Evolutionary conservation across 139 green algal species (phyloP).

Genomic region (Pleodorina starrii): DNA sequence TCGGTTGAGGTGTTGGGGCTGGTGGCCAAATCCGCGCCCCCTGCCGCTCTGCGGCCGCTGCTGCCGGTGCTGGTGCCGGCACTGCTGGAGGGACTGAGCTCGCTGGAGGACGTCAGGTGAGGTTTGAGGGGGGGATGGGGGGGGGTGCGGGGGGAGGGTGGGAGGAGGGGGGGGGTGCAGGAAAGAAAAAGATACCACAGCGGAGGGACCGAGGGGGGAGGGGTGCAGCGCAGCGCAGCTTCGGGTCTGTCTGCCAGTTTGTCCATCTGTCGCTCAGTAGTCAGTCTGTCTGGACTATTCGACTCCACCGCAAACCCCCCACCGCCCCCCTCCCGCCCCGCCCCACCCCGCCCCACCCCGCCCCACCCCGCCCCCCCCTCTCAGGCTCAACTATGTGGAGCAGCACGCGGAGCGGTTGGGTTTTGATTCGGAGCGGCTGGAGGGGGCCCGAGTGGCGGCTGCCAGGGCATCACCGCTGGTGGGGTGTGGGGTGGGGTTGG

Average conservation of each 20-base stretch:
- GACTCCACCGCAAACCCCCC: not conserved
- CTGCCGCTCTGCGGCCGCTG: constrained; percentile 67
- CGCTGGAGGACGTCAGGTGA: constrained; percentile 80
- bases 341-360: not conserved
- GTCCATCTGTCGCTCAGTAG: too few relatives aligned
- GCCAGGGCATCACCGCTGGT: constrained; percentile 35
- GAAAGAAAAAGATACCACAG: too few relatives aligned
- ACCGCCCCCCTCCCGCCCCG: too few relatives aligned
- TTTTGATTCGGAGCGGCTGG: constrained; percentile 74
- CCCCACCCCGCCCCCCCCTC: not conserved
- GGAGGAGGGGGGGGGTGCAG: too few relatives aligned
- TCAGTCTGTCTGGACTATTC: too few relatives aligned
- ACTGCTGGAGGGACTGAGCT: constrained; percentile 91
- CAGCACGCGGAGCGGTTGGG: constrained; percentile 77
- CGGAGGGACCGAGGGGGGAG: too few relatives aligned
- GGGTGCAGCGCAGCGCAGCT: too few relatives aligned
- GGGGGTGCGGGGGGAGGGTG: too few relatives aligned
- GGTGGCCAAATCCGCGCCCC: constrained; percentile 62
- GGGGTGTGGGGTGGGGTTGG: too few relatives aligned
- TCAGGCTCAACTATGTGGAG: constrained; percentile 86
- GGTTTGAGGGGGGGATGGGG: too few relatives aligned
- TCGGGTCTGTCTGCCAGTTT: too few relatives aligned
- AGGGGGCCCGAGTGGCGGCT: constrained; percentile 54
- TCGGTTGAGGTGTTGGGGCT: constrained; percentile 68
- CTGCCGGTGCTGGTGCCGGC: constrained; percentile 77